These are phyloP conservation scores for Hericium coralloides DNA, from an alignment of 768 basidiomycete genomes.

Conservation along the genomic window DNA sequence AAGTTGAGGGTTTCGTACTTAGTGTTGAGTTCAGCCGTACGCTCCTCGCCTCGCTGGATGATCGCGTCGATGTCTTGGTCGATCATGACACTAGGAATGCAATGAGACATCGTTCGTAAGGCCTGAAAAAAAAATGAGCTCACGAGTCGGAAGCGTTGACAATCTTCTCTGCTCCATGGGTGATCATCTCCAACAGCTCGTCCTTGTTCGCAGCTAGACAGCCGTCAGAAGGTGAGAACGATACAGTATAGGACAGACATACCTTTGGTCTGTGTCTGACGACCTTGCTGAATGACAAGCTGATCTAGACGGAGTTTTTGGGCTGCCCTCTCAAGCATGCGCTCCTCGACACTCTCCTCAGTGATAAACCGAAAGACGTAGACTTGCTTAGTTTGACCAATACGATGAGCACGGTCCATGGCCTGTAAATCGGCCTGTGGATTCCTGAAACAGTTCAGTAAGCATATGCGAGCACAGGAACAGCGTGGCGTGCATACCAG, in stretches of 20 bases:
- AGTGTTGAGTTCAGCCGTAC: conserved; percentile 78
- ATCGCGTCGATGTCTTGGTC: conserved; percentile 93
- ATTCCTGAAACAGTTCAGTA: conserved; percentile 48
- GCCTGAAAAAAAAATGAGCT: conserved; percentile 19
- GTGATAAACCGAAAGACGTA: conserved; percentile 97
- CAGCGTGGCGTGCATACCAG: conserved; percentile 47
- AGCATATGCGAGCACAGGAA: neutral
- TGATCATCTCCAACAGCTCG: conserved; percentile 95
- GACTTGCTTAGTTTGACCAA: conserved; percentile 95
- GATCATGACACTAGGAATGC: conserved; percentile 48
- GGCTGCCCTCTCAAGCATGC: conserved; percentile 89
- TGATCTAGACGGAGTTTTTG: conserved; percentile 94
- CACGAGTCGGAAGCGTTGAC: conserved; percentile 75
- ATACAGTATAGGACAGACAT: conserved; percentile 13
- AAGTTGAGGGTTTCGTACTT: conserved; percentile 92
- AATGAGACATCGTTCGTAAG: neutral
- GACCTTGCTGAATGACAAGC: conserved; percentile 93
- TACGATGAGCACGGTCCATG: conserved; percentile 96
- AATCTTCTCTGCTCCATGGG: conserved; percentile 95
- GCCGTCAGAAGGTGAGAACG: neutral
- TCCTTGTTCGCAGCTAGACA: conserved; percentile 84
- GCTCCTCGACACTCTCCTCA: conserved; percentile 91
- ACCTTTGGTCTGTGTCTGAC: conserved; percentile 76
- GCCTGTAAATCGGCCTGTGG: conserved; percentile 98
- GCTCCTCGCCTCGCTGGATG: conserved; percentile 84